These are phyloP conservation scores for Phytophthora ramorum DNA, from an alignment of 352 stramenopile species.

Conservation along the genomic window DNA sequence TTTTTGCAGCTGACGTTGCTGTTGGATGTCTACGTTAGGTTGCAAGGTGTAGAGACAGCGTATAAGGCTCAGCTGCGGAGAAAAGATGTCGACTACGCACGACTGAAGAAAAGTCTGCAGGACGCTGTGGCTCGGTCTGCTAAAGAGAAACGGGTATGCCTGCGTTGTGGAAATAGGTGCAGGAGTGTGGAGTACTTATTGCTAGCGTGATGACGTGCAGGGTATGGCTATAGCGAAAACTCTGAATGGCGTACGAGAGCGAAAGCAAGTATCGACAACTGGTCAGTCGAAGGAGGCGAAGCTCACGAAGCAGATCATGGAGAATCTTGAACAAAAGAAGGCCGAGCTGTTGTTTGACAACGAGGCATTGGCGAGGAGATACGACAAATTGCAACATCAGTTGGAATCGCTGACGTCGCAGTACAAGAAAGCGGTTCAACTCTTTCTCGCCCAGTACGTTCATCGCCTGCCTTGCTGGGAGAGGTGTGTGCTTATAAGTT, in stretches of 20 bases:
- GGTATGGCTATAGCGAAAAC: conserved; percentile 51
- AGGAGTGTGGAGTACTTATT: not conserved
- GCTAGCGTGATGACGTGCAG: conserved; percentile 29
- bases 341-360: conserved; percentile 72
- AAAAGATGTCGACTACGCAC: conserved; percentile 82
- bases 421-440: conserved; percentile 75
- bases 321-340: conserved; percentile 70
- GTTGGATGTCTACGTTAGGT: conserved; percentile 19
- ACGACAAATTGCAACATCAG: conserved; percentile 61
- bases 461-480: not conserved
- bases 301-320: conserved; percentile 65
- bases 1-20: conserved; percentile 4
- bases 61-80: conserved; percentile 78
- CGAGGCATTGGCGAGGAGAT: conserved; percentile 61
- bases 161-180: not conserved
- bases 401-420: conserved; percentile 70
- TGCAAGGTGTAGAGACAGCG: conserved; percentile 78
- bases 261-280: conserved; percentile 37
- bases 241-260: conserved; percentile 50
- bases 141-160: conserved; percentile 66
- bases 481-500: not conserved
- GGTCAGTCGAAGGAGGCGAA: conserved; percentile 65
- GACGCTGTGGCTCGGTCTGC: conserved; percentile 51
- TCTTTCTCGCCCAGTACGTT: conserved; percentile 79
- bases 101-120: conserved; percentile 75